Conservation (phyloP, 129 eudicot species). For the Chrysanthemum makinoi region DNA sequence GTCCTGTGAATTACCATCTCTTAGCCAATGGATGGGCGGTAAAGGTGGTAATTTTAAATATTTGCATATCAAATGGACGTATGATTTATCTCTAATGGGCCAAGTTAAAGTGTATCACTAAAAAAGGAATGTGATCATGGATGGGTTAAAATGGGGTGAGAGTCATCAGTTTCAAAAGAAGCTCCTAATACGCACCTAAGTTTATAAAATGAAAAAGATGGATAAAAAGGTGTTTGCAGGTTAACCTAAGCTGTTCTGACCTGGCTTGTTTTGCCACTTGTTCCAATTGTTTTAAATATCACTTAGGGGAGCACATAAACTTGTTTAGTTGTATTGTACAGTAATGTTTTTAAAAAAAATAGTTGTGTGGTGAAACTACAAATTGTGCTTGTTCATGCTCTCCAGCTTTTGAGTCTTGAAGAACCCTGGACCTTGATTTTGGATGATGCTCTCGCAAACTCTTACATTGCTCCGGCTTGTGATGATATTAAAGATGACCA, state of each 20-base stretch:
- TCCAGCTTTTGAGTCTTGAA: constrained; percentile 66
- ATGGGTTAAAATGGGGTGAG: too few species aligned
- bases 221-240: too few species aligned
- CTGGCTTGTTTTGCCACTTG: neutral
- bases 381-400: neutral
- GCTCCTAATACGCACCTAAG: too few species aligned
- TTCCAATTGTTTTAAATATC: neutral
- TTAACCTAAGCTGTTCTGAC: too few species aligned
- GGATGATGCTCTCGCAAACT: constrained; percentile 88
- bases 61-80: too few species aligned
- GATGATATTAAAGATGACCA: constrained; percentile 79
- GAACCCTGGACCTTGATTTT: constrained; percentile 84
- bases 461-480: constrained; percentile 79
- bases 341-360: too few species aligned
- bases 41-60: too few species aligned
- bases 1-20: neutral
- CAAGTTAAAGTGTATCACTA: too few species aligned
- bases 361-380: neutral
- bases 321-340: neutral
- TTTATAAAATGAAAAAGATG: too few species aligned
- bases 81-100: too few species aligned
- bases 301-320: neutral
- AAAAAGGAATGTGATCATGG: too few species aligned
- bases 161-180: too few species aligned
- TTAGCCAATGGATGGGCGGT: neutral